Base-by-base conservation (phyloP, 2,329 filamentous ascomycete genomes). In the Neopestalotiopsis sp. region DNA sequence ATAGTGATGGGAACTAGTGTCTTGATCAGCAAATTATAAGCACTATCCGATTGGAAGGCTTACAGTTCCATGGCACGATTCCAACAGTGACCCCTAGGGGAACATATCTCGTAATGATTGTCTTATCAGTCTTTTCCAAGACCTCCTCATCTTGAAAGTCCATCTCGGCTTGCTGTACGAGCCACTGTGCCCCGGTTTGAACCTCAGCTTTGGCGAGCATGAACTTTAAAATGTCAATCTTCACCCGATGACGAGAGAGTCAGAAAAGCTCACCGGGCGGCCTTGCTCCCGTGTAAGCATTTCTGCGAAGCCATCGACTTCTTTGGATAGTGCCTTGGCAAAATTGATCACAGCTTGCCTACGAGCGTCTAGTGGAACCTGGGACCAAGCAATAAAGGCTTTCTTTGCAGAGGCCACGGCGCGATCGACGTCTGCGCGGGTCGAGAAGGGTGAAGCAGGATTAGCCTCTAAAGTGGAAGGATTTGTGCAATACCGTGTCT, bases 11-110 rank as follows among this genome's bases (percentile, higher is more conserved):
- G 45, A n/a, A 49, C 45, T 49, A n/a, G 3, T n/a, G 3, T 49
- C 45, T 49, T 49, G 45, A 17, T 49, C 45, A 49, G 45, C 17
- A n/a, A 49, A 7, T 49, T 6, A n/a, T n/a, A n/a, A 13, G 5
- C 9, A 49, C 6, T 49, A 49, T 49, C 1, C 20, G 2, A 45
- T n/a, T 3, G 17, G 17, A 49, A 49, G 20, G 14, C 45, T 49
- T 49, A 49, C 45, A 87, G 71, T 88, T 88, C 86, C 86, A 88
- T 1, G 85, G 85, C 2, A 85, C 80, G 56, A 88, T 87, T 1
- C 80, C 86, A 13, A 77, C 83, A 3, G 76, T 77, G 7, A 84
- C 79, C 2, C 83, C 82, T 7, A 83, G 71, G 1, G 82, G 81
- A 32, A 71, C 71, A 69, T 75, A 78, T 62, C 71, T 72, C 14